Base-by-base conservation (phyloP, 164 flowering plant genomes). In the Macadamia integrifolia region DNA sequence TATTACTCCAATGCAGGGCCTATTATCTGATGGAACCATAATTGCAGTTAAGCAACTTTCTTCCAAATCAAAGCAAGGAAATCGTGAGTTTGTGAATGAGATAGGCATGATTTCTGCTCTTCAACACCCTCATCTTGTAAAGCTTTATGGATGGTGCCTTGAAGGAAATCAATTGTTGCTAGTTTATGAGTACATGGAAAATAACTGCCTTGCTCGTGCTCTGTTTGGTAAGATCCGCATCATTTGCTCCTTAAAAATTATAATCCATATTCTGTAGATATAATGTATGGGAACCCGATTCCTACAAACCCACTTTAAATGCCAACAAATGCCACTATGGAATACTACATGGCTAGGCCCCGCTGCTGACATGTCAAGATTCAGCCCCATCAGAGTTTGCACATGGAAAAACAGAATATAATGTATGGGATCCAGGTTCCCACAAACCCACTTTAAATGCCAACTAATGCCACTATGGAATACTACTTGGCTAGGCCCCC, bases 21-120 rank as follows among this genome's bases (percentile, higher is more conserved):
- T 57, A 30, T 66, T 87, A 42, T 59, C 81, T 18, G 88, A 89
- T 78, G 90, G 90, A 1, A 65, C 80, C 0, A 29, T 80, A 30
- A 85, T 87, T 44, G 92, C 92, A 3, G 90, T 89, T 58, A 87
- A 87, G 76, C 89, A 86, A 76, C 88, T 89, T 10, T 87, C 92
- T 13, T 75, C 90, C 32, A 87, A 87, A 76, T 89, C 92, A 32
- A 85, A 80, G 73, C 95, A 89, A 79, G 95, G 95, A 14, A 89
- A 86, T 59, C 90, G 88, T 1, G 95, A 89, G 66, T 89, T 89
- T 73, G 73, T 89, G n/a, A 89, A 80, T 66, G 95, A 87, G 78
- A 86, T 89, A 49, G 95, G 90, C 69, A 86, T 89, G 92, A 87
- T 87, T 43, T 84, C 94, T 69, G 88, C 86, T 23, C 57, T 89